A percentile compares a stretch with the other conserved stretches of the same genome.
phyloP scores from a whole-genome alignment of 108 stramenopile genomes.

The Fragilaria crotonensis region DNA sequence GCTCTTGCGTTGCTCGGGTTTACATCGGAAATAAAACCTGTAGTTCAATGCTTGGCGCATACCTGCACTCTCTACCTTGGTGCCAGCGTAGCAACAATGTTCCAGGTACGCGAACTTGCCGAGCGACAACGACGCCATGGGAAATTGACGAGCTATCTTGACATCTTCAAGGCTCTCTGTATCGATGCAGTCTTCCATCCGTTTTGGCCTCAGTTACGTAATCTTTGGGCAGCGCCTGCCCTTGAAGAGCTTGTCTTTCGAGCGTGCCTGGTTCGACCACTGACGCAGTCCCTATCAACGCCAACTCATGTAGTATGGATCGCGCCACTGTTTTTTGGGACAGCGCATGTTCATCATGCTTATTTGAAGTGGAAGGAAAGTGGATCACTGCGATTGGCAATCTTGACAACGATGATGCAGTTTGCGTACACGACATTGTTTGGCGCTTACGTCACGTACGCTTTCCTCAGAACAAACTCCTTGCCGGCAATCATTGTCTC shows the following conservation, averaged over 20 bases:
- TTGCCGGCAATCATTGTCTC: constrained; percentile 37
- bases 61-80: constrained; percentile 29
- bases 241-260: constrained; percentile 82
- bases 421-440: constrained; percentile 74
- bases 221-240: constrained; percentile 57
- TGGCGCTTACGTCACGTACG: constrained; percentile 66
- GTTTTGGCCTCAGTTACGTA: constrained; percentile 52
- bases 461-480: constrained; percentile 59
- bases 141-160: constrained; percentile 10
- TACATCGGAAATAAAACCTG: constrained; percentile 9
- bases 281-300: constrained; percentile 28
- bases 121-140: constrained; percentile 2
- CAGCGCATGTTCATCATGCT: constrained; percentile 78
- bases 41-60: constrained; percentile 16
- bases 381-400: constrained; percentile 12
- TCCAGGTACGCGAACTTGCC: neutral
- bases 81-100: constrained; percentile 1
- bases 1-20: constrained; percentile 8
- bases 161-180: constrained; percentile 11
- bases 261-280: constrained; percentile 50
- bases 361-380: constrained; percentile 18
- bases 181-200: constrained; percentile 4
- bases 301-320: constrained; percentile 16
- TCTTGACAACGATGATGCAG: constrained; percentile 47
- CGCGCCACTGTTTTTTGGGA: constrained; percentile 77